Conservation (phyloP, 1,139 yeast species). For the Saccharomyces hybrid region DNA sequence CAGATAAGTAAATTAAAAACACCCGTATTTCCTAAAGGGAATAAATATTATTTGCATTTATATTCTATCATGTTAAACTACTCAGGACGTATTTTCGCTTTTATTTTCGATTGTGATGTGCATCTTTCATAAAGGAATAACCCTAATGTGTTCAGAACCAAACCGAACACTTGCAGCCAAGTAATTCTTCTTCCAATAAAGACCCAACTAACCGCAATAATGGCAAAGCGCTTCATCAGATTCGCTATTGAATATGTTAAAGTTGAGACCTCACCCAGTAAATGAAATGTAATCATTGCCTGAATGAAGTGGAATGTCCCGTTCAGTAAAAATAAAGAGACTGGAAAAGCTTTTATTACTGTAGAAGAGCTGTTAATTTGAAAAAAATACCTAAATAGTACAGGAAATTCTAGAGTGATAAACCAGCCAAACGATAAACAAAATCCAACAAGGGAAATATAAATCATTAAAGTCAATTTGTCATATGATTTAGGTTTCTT, state of each 20-base stretch:
- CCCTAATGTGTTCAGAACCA: constrained; percentile 24
- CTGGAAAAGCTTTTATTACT: constrained; percentile 29
- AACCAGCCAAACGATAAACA: constrained; percentile 74
- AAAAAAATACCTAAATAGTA: constrained; percentile 16
- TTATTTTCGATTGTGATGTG: constrained; percentile 10
- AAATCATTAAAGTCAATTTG: constrained; percentile 77
- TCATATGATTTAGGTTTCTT: constrained; percentile 40
- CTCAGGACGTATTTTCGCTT: constrained; percentile 10
- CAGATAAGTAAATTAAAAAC: neutral
- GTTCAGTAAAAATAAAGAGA: constrained; percentile 37
- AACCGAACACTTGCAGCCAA: constrained; percentile 20
- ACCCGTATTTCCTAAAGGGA: neutral
- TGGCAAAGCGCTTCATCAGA: constrained; percentile 79
- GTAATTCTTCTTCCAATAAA: constrained; percentile 20
- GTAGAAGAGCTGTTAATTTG: constrained; percentile 9
- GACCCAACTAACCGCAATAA: constrained; percentile 63
- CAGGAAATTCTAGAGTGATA: constrained; percentile 53
- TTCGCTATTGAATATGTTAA: constrained; percentile 91
- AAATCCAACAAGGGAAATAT: constrained; percentile 79
- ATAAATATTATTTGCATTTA: neutral
- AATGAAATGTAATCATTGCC: constrained; percentile 81
- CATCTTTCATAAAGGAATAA: constrained; percentile 26
- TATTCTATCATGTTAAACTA: neutral
- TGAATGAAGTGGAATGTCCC: constrained; percentile 84
- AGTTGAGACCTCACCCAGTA: constrained; percentile 83